Evolutionary conservation across 2,329 filamentous ascomycete genomes (phyloP).

Genomic region (Fusarium pininemorale): DNA sequence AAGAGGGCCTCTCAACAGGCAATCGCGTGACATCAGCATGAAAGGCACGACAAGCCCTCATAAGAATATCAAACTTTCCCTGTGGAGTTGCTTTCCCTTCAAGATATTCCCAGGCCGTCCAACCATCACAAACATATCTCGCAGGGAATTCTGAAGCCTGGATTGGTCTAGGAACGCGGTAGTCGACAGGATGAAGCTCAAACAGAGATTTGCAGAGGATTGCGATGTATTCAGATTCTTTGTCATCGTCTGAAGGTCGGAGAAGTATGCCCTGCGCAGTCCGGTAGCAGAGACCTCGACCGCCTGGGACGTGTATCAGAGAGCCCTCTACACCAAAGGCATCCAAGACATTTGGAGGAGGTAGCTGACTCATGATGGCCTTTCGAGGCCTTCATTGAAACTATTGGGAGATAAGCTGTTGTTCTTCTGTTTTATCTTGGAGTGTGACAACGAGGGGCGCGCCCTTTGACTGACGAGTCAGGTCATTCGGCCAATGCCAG

Average conservation of each 20-base stretch:
- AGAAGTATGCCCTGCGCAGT: not conserved
- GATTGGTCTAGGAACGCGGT: not conserved
- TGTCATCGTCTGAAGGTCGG: conserved; percentile 1
- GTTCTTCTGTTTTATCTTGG: not conserved
- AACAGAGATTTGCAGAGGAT: not conserved
- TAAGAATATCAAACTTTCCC: not conserved
- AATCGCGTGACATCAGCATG: not conserved
- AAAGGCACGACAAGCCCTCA: conserved; percentile 1
- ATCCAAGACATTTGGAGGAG: not conserved
- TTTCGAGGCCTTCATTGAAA: no score
- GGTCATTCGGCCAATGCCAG: not conserved
- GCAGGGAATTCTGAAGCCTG: accelerated
- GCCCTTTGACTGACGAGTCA: not conserved
- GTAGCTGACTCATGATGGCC: not conserved
- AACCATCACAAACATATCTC: not conserved
- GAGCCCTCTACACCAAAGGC: not conserved
- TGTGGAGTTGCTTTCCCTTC: not conserved
- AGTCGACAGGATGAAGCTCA: not conserved
- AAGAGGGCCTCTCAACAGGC: not conserved
- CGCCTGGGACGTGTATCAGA: not conserved
- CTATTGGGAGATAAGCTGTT: no score
- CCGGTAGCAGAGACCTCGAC: not conserved
- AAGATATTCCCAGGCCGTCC: conserved; percentile 3
- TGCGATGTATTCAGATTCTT: not conserved
- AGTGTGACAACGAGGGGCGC: not conserved